These are phyloP conservation scores for Arthrobotrys conoides DNA, from an alignment of 2,329 filamentous ascomycete species.

Conservation along the genomic window DNA sequence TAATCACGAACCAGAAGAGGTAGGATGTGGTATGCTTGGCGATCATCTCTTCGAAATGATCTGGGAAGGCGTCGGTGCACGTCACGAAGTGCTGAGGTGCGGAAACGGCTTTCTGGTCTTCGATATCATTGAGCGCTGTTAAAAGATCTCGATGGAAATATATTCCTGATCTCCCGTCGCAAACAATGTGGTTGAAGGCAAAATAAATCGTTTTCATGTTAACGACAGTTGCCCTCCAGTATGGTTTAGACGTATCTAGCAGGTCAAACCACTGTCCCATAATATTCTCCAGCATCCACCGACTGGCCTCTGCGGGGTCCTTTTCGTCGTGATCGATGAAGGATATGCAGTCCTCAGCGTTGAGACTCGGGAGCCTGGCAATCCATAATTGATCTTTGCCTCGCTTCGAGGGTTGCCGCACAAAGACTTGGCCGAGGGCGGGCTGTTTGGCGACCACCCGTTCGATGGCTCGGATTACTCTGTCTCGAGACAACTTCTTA, in stretches of 20 bases:
- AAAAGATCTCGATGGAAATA: slow-evolving; percentile 35
- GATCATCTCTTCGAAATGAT: slow-evolving; percentile 3
- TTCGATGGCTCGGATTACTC: slow-evolving; percentile 13
- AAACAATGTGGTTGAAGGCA: slow-evolving; percentile 34
- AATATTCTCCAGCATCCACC: slow-evolving; percentile 2
- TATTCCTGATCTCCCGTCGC: slow-evolving; percentile 27
- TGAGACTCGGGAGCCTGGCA: slow-evolving; percentile 9
- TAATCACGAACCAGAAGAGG: slow-evolving; percentile 1
- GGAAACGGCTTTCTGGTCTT: neutral
- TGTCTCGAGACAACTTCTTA: slow-evolving; percentile 1
- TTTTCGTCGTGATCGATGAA: slow-evolving; percentile 15
- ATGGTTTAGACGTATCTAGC: slow-evolving; percentile 12
- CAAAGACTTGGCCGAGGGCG: slow-evolving; percentile 8
- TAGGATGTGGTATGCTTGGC: neutral
- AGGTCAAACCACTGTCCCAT: slow-evolving; percentile 32
- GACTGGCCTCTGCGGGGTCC: neutral
- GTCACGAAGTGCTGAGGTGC: neutral
- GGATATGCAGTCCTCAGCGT: slow-evolving; percentile 11
- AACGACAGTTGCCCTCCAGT: slow-evolving; percentile 27
- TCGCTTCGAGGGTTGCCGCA: slow-evolving; percentile 13
- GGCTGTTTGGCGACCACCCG: slow-evolving; percentile 26
- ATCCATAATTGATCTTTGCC: slow-evolving; percentile 35
- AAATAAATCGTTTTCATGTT: slow-evolving; percentile 32
- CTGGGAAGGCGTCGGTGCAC: slow-evolving; percentile 1
- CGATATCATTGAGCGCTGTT: slow-evolving; percentile 21